phyloP scores from a whole-genome alignment of 2,329 filamentous ascomycete genomes.

The Fonsecaea monophora region DNA sequence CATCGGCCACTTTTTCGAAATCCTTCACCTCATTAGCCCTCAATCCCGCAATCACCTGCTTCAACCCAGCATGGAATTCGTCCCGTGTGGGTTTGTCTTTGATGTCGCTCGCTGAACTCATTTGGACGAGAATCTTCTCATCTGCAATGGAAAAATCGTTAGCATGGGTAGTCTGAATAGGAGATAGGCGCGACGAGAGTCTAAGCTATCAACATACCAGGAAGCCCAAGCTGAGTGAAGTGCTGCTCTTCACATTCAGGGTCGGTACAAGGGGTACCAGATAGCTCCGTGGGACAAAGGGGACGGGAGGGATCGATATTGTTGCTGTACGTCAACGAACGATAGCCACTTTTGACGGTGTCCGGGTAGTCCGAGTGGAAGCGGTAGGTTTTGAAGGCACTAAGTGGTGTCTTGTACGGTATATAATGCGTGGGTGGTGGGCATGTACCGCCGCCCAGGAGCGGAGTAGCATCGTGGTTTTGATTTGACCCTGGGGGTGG shows the following conservation, averaged over 20 bases:
- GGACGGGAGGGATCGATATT: conserved; percentile 77
- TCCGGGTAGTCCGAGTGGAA: conserved; percentile 80
- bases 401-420: conserved; percentile 84
- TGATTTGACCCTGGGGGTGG: conserved; percentile 9
- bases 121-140: conserved; percentile 59
- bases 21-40: conserved; percentile 58
- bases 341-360: conserved; percentile 75
- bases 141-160: conserved; percentile 46
- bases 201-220: conserved; percentile 65
- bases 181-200: conserved; percentile 10
- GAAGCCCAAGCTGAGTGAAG: conserved; percentile 73
- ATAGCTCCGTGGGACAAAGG: conserved; percentile 78
- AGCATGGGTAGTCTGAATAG: conserved; percentile 4
- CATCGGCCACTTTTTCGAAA: conserved; percentile 56
- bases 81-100: conserved; percentile 54
- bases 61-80: conserved; percentile 54
- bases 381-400: conserved; percentile 83
- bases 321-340: conserved; percentile 92
- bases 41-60: conserved; percentile 58
- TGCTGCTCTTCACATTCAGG: conserved; percentile 78
- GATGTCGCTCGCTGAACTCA: conserved; percentile 56
- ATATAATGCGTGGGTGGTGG: conserved; percentile 50
- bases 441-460: conserved; percentile 18
- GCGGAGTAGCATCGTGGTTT: not conserved
- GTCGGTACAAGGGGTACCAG: conserved; percentile 76